These are phyloP conservation scores for Leccinum rimulosum DNA, from an alignment of 768 basidiomycete species.

Conservation along the genomic window DNA sequence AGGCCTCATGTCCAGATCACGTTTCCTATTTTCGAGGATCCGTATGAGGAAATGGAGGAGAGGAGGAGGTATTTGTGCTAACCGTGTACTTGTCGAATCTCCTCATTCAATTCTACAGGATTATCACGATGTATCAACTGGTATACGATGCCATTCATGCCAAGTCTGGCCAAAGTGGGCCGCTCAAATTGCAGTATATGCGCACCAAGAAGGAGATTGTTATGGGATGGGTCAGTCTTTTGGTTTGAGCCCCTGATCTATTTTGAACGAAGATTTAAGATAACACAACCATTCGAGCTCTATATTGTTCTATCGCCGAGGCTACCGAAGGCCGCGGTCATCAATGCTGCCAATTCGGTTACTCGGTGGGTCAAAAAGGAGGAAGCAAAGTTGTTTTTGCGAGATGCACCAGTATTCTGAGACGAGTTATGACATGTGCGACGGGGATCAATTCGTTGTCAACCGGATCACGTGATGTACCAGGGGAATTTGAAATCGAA, in stretches of 20 bases:
- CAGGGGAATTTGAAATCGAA: slow-evolving; percentile 6
- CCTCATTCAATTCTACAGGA: slow-evolving; percentile 39
- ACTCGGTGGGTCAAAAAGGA: slow-evolving; percentile 90
- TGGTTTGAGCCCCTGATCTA: neutral
- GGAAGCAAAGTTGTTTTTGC: slow-evolving; percentile 76
- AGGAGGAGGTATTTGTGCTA: slow-evolving; percentile 51
- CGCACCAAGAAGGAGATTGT: slow-evolving; percentile 84
- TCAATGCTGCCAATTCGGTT: slow-evolving; percentile 87
- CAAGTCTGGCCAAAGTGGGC: slow-evolving; percentile 76
- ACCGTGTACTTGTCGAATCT: neutral
- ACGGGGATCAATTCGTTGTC: neutral
- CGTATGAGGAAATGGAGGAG: slow-evolving; percentile 64
- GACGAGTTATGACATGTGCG: too few relatives aligned
- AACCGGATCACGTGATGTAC: slow-evolving; percentile 20
- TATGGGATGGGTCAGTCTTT: slow-evolving; percentile 83
- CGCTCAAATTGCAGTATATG: slow-evolving; percentile 85
- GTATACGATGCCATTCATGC: slow-evolving; percentile 89
- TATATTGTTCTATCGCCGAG: slow-evolving; percentile 81
- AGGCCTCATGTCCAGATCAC: slow-evolving; percentile 88
- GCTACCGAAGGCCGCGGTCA: slow-evolving; percentile 83
- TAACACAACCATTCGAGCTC: slow-evolving; percentile 91
- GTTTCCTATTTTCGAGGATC: slow-evolving; percentile 79
- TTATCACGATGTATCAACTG: slow-evolving; percentile 84
- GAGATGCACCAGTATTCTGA: slow-evolving; percentile 87
- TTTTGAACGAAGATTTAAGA: slow-evolving; percentile 42